Evolutionary conservation across 352 stramenopile genomes (phyloP).

Genomic region (Phytophthora hybrid): DNA sequence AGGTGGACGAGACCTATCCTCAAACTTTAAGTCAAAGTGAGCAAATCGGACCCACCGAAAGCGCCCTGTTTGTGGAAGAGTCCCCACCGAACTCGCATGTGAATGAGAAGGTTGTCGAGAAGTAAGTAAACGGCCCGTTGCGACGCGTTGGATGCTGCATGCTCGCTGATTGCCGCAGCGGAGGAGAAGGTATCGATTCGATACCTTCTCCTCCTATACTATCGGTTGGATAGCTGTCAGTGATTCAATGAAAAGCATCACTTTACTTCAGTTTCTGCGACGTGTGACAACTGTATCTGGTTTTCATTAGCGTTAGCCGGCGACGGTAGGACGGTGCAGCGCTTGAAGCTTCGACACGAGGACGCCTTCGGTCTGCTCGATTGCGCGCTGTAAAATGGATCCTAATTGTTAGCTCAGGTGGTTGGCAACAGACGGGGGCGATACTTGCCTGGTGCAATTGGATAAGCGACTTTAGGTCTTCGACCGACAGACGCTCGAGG

Average conservation of each 20-base stretch:
- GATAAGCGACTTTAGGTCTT: constrained; percentile 64
- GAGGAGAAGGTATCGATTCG: no score
- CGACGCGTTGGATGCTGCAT: no score
- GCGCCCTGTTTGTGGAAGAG: neutral
- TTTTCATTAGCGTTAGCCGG: constrained; percentile 2
- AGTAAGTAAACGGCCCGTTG: no score
- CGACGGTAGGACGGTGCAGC: constrained; percentile 23
- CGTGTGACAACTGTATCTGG: constrained; percentile 21
- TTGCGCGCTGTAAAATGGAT: constrained; percentile 42
- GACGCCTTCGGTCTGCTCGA: constrained; percentile 61
- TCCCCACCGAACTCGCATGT: neutral
- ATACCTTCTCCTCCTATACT: neutral
- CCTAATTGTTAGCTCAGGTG: neutral
- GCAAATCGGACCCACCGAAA: constrained; percentile 11
- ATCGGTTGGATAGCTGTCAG: constrained; percentile 17
- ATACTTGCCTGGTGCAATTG: constrained; percentile 60
- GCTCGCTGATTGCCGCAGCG: no score
- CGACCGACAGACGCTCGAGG: constrained; percentile 45
- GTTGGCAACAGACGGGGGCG: neutral
- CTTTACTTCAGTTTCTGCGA: constrained; percentile 45
- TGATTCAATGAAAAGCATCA: constrained; percentile 13
- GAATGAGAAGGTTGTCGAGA: neutral
- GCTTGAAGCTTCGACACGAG: constrained; percentile 65
- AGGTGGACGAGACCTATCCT: neutral
- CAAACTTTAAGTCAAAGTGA: neutral